Conservation (phyloP, 2,329 filamentous ascomycete genomes). For the Purpureocillium lavendulum region DNA sequence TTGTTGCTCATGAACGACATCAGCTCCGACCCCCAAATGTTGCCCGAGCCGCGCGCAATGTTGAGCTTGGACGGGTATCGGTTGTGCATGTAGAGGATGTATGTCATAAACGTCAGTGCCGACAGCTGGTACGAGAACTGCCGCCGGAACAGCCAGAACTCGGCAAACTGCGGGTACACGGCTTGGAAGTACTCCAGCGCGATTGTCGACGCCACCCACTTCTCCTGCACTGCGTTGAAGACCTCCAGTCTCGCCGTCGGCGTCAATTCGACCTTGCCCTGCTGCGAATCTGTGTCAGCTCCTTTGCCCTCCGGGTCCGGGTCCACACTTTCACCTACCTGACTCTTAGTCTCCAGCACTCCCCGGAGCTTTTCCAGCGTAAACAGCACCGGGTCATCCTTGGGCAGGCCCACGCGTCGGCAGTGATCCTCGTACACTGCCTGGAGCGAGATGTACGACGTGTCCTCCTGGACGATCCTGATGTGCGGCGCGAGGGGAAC, state of each 20-base stretch:
- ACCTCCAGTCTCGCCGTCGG: constrained; percentile 76
- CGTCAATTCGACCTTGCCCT: constrained; percentile 62
- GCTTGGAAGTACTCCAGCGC: constrained; percentile 83
- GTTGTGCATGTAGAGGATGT: constrained; percentile 94
- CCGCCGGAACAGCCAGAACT: constrained; percentile 97
- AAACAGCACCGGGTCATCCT: constrained; percentile 91
- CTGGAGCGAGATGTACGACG: constrained; percentile 88
- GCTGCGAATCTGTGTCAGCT: constrained; percentile 13
- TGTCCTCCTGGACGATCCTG: constrained; percentile 89
- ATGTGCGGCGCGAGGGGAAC: constrained; percentile 92
- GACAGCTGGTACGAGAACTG: constrained; percentile 96
- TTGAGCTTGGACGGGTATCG: constrained; percentile 93
- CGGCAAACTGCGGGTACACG: constrained; percentile 79
- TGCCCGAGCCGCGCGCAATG: constrained; percentile 79
- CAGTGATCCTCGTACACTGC: constrained; percentile 96
- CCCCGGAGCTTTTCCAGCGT: constrained; percentile 89
- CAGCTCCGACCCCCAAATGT: constrained; percentile 93
- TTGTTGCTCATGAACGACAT: constrained; percentile 79
- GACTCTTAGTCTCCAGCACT: constrained; percentile 59
- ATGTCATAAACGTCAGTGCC: constrained; percentile 95
- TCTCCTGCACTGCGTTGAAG: constrained; percentile 89
- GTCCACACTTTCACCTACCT: constrained; percentile 31
- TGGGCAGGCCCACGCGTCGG: constrained; percentile 74
- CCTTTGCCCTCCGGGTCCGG: neutral
- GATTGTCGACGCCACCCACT: constrained; percentile 78